phyloP scores from a whole-genome alignment of 2,329 filamentous ascomycete species.

The Phialocephala sp. region DNA sequence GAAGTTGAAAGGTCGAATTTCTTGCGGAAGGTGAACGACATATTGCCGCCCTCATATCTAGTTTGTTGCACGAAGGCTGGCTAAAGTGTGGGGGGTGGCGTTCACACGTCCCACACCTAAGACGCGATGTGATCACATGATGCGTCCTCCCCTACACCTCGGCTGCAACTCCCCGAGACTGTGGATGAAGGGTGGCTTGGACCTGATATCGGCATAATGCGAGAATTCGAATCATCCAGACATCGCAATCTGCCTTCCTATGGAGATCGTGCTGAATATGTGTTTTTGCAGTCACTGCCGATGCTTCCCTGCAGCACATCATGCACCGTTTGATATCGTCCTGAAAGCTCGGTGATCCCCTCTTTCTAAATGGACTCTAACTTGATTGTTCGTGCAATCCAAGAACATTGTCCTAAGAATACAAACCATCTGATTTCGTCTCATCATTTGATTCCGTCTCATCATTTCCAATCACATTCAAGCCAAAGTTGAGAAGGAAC shows the following conservation, averaged over 20 bases:
- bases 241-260: background rate
- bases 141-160: background rate
- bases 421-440: background rate
- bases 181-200: background rate
- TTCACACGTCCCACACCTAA: background rate
- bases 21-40: background rate
- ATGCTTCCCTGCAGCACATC: conserved; percentile 2
- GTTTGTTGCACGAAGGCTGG: background rate
- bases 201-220: background rate
- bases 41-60: background rate
- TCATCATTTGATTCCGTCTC: background rate
- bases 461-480: background rate
- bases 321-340: background rate
- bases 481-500: background rate
- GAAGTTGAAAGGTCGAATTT: background rate
- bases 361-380: background rate
- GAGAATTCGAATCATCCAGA: background rate
- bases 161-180: conserved; percentile 2
- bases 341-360: background rate
- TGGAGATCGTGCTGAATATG: background rate
- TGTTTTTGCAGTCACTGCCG: background rate
- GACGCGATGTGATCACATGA: background rate
- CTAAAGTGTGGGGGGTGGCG: conserved; percentile 8
- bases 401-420: background rate
- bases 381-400: background rate